Conservation (phyloP, 2,329 filamentous ascomycete species). For the Verticillium nubilum region DNA sequence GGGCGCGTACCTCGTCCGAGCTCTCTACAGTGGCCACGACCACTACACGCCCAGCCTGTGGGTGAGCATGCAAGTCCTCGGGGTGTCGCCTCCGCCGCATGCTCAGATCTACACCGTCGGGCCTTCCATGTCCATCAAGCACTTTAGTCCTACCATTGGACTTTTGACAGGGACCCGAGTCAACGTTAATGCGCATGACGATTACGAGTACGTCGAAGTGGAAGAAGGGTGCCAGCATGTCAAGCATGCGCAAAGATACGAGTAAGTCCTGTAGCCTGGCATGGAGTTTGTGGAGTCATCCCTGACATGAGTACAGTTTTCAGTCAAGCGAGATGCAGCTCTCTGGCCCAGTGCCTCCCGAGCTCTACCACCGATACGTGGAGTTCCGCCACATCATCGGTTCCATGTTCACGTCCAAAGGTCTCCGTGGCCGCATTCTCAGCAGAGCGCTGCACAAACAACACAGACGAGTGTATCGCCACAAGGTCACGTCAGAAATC, state of each 20-base stretch:
- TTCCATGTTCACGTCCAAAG: constrained; percentile 76
- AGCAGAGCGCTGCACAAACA: constrained; percentile 87
- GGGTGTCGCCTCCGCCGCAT: constrained; percentile 63
- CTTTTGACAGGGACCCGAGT: constrained; percentile 70
- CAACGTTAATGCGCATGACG: constrained; percentile 49
- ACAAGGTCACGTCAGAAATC: constrained; percentile 50
- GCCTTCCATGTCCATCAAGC: constrained; percentile 70
- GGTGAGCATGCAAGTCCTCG: constrained; percentile 71
- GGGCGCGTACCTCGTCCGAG: constrained; percentile 72
- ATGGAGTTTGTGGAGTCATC: not conserved
- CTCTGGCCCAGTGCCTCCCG: constrained; percentile 70
- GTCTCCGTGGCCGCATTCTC: constrained; percentile 72
- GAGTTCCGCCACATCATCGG: constrained; percentile 89
- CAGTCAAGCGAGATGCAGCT: constrained; percentile 91
- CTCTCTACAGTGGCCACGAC: constrained; percentile 57
- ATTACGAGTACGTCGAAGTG: constrained; percentile 24
- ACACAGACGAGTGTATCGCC: constrained; percentile 85
- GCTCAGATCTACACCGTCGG: constrained; percentile 75
- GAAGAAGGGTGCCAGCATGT: constrained; percentile 15
- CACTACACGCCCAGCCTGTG: constrained; percentile 66
- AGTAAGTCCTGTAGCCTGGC: constrained; percentile 49
- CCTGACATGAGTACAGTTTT: constrained; percentile 55
- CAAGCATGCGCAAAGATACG: constrained; percentile 58
- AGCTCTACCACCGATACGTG: constrained; percentile 86
- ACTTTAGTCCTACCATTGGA: constrained; percentile 86